These are phyloP conservation scores for Rhynchospora pubera DNA, from an alignment of 176 grass and related monocot genomes.

Conservation along the genomic window DNA sequence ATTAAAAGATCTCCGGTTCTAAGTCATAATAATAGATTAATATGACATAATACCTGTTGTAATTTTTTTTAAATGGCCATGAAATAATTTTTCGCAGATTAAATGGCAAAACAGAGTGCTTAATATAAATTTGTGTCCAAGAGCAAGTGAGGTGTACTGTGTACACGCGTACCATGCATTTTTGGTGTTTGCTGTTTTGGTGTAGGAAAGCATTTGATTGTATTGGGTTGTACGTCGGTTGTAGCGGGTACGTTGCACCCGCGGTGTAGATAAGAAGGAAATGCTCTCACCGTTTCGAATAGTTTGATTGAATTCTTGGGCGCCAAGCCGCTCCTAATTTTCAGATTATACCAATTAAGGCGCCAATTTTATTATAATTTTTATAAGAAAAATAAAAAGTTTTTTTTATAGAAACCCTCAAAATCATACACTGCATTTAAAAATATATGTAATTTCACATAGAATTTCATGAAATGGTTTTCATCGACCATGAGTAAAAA, in stretches of 20 bases:
- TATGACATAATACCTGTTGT: too few species aligned
- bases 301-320: neutral
- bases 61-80: too few species aligned
- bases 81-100: neutral
- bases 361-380: too few species aligned
- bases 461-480: too few species aligned
- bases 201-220: neutral
- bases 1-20: neutral
- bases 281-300: neutral
- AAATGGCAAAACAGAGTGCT: neutral
- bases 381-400: too few species aligned
- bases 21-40: too few species aligned
- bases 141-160: too few species aligned
- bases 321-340: neutral
- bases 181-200: neutral
- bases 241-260: conserved; percentile 6
- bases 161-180: neutral
- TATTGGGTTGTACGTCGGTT: neutral
- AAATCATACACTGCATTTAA: too few species aligned
- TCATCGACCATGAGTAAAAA: too few species aligned
- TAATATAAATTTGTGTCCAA: neutral
- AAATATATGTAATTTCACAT: too few species aligned
- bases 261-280: neutral
- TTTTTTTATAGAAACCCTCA: too few species aligned
- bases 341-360: neutral